Evolutionary conservation across 2,329 filamentous ascomycete genomes (phyloP), one percentile per base, ranked within the genome.

Genomic region (Xylariaceae sp.): DNA sequence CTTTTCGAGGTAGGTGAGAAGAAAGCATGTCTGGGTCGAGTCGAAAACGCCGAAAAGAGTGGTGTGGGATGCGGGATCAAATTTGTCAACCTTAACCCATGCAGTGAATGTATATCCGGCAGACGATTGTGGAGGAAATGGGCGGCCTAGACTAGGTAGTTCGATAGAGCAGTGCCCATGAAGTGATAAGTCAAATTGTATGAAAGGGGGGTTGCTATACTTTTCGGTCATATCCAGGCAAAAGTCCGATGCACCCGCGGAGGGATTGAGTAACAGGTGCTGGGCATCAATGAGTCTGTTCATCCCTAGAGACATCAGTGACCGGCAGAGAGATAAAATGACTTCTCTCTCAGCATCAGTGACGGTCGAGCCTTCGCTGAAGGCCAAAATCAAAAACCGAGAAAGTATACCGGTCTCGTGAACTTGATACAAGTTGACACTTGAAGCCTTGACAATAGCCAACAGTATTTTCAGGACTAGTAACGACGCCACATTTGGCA

Each of bases 21-120:
- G 74, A 66, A 99, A 99, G 71, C 94, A 99, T 4, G 89, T 90
- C 70, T 97, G 92, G 4, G 84, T 90, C 3, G 86, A 79, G 72
- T 99, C 94, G 70, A 95, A 97, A 6, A 94, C 89, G 30, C 94
- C 94, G 69, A 99, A 99, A 11, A 99, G 80, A 0, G 94, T 99
- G 0, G 94, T 99, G 70, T 99, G 94, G 12, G 88, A 85, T 45
- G 83, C 81, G 4, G 82, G 75, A 69, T 99, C 95, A 70, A 94
- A 97, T 41, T 84, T 78, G 69, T 97, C 91, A 56, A 99, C 83
- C 26, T 88, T 84, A 48, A 96, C 81, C 94, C 94, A 99, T 0
- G 89, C 83, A 45, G 88, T 83, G 57, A 99, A 87, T 0, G 91
- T 95, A 72, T 97, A 99, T 26, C 94, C 95, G n/a, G 79, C 76